Conservation (phyloP, 176 grass and related monocot species). For the Aegilops speltoides region DNA sequence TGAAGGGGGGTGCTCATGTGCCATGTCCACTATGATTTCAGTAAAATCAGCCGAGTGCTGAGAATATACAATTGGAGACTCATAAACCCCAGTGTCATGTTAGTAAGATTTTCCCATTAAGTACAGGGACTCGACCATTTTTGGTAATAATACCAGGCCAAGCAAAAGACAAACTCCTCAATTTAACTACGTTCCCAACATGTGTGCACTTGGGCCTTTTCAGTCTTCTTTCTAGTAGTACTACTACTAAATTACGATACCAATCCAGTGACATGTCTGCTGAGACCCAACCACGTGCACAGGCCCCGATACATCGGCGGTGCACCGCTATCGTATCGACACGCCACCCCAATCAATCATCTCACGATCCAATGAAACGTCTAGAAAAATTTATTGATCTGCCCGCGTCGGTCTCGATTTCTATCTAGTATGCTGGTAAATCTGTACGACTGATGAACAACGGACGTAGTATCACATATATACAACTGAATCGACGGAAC, state of each 20-base stretch:
- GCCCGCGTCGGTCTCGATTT: neutral
- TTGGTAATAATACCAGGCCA: neutral
- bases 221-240: neutral
- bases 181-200: conserved; percentile 6
- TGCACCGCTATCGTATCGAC: conserved; percentile 6
- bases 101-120: neutral
- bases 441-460: neutral
- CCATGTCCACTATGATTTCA: neutral
- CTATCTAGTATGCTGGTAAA: neutral
- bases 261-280: neutral
- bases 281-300: conserved; percentile 29
- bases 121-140: neutral
- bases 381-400: neutral
- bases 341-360: conserved; percentile 22
- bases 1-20: neutral
- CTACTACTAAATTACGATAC: neutral
- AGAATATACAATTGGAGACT: neutral
- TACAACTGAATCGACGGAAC: neutral
- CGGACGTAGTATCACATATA: too few species aligned
- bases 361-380: conserved; percentile 15
- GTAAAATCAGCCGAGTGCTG: neutral
- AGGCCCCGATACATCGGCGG: neutral
- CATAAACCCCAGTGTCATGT: neutral
- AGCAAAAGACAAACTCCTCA: conserved; percentile 12
- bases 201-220: neutral